phyloP scores from a whole-genome alignment of 768 basidiomycete genomes.

The Candolleomyces eurysporus region DNA sequence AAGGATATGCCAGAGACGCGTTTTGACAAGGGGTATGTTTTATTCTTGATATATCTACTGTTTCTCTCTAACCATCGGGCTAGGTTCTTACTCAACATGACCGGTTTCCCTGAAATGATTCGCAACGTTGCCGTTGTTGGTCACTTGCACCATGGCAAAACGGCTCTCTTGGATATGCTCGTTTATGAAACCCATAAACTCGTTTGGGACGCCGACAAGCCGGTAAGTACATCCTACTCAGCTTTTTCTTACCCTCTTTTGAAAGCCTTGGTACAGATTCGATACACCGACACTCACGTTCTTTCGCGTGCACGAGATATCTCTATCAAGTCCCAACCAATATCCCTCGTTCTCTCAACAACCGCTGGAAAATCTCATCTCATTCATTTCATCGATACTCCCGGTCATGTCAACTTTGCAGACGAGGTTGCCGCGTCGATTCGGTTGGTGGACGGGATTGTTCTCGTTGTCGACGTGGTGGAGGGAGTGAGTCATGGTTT shows the following conservation, averaged over 20 bases:
- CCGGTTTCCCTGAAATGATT: conserved; percentile 89
- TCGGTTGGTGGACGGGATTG: conserved; percentile 84
- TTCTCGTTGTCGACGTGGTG: conserved; percentile 96
- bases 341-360: conserved; percentile 85
- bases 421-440: conserved; percentile 92
- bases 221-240: conserved; percentile 47
- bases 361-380: conserved; percentile 92
- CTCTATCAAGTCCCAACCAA: conserved; percentile 95
- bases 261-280: conserved; percentile 50
- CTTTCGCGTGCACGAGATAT: conserved; percentile 86
- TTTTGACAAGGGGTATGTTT: conserved; percentile 89
- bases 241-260: neutral
- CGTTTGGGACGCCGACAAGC: conserved; percentile 87
- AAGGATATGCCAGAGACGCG: conserved; percentile 95
- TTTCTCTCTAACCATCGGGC: conserved; percentile 7
- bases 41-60: neutral
- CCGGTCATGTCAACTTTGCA: conserved; percentile 98
- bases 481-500: conserved; percentile 72
- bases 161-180: conserved; percentile 95
- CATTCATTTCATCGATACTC: conserved; percentile 93
- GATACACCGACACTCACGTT: conserved; percentile 95
- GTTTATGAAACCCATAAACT: conserved; percentile 96
- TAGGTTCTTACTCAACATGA: conserved; percentile 92
- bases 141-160: conserved; percentile 97
- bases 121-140: conserved; percentile 96